Percentiles rank a stretch among this genome's conserved stretches.
phyloP scores from a whole-genome alignment of 2,329 filamentous ascomycete genomes.

The Gaeumannomyces sp. region DNA sequence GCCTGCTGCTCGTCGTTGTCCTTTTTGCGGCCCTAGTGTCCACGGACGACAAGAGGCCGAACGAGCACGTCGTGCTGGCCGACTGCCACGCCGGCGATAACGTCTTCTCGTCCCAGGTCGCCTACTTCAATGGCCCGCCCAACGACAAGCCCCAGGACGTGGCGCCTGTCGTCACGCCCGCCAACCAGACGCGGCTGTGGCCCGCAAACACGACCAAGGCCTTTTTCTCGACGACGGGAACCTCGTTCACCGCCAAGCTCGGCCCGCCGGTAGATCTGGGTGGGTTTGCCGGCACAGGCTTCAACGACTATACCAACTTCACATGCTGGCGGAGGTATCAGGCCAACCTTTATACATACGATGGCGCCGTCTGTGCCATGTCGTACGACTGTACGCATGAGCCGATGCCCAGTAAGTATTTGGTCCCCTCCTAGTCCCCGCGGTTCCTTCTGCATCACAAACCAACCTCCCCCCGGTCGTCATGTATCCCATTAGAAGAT shows the following conservation, averaged over 20 bases:
- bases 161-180: constrained; percentile 19
- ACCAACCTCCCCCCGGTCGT: background rate
- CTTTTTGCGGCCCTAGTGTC: background rate
- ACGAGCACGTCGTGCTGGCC: constrained; percentile 26
- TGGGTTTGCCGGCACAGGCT: constrained; percentile 24
- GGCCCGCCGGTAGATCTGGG: constrained; percentile 22
- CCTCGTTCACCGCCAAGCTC: constrained; percentile 23
- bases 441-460: too few relatives aligned
- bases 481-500: background rate
- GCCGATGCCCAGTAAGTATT: constrained; percentile 15
- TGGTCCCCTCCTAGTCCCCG: background rate
- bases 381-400: constrained; percentile 26
- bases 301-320: constrained; percentile 26
- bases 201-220: constrained; percentile 21
- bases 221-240: constrained; percentile 23
- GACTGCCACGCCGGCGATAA: constrained; percentile 21
- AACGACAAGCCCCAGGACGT: constrained; percentile 21
- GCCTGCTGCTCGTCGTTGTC: background rate
- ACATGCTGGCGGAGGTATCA: constrained; percentile 24
- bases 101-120: constrained; percentile 25
- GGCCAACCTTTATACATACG: constrained; percentile 21
- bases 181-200: constrained; percentile 23
- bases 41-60: background rate
- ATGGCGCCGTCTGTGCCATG: constrained; percentile 21
- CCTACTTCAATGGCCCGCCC: constrained; percentile 22